Base-by-base conservation (phyloP, 1,284 basidiomycete genomes). In the Tilletia horrida region DNA sequence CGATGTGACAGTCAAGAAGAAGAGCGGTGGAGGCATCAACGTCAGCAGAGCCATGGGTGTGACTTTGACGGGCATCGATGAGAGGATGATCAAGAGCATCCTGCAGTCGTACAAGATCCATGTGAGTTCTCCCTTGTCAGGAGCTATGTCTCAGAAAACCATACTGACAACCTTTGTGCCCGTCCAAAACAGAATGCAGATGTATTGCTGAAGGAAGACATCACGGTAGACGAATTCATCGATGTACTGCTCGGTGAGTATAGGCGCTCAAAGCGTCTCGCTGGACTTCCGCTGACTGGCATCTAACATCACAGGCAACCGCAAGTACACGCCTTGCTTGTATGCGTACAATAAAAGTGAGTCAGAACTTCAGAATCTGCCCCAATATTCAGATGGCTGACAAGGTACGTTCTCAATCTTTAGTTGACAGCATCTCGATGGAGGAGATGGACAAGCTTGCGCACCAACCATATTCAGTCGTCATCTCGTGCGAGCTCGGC, bases 181-280 rank as follows among this genome's bases (percentile, higher is more conserved):
- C n/a, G n/a, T n/a, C n/a, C 4, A 7, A 8, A 40, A 1, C 21
- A 71, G 67, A 80, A 80, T 52, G 68, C 69, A 35, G 78, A 80
- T 45, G 76, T 80, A 42, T 74, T 78, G 73, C 66, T 80, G 48
- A 65, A 76, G 14, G 72, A 80, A 48, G 78, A 80, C 40, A 93
- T 97, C 73, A 92, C 91, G 2, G 92, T 91, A 1, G 94, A 98
- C 82, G 92, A 97, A 81, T 96, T 97, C 80, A 96, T 97, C 77
- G 95, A 98, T 80, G 92, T 97, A 11, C 86, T 98, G 21, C 91
- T 97, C 66, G 93, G 91, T 86, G 80, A 72, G 82, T 57, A 25
- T 16, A 4, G 35, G 35, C n/a, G 9, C 47, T 48, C 2, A 48
- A 21, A 2, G 1, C 3, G 21, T 52, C 50, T 7, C 23, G 35